These are phyloP conservation scores for Aspergillus ellipticus DNA, from an alignment of 495 filamentous ascomycete species.

Conservation along the genomic window DNA sequence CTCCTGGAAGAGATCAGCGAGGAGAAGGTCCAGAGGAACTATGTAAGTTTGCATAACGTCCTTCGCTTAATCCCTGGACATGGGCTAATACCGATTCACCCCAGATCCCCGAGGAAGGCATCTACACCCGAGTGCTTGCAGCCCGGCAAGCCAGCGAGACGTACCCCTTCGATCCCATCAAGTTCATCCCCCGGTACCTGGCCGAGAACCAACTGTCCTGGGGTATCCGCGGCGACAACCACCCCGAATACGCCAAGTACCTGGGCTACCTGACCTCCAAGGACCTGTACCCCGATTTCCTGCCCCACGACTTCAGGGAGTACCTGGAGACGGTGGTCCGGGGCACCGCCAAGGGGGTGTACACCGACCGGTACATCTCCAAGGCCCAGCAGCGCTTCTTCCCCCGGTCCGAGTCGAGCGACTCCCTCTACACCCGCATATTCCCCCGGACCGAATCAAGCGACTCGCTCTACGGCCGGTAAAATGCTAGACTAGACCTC, in stretches of 20 bases:
- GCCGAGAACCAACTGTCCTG: slow-evolving; percentile 50
- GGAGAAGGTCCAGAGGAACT: slow-evolving; percentile 49
- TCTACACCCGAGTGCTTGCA: slow-evolving; percentile 40
- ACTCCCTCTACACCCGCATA: slow-evolving; percentile 40
- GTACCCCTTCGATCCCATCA: slow-evolving; percentile 45
- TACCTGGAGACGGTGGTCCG: slow-evolving; percentile 39
- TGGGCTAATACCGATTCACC: slow-evolving; percentile 13
- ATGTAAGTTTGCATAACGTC: slow-evolving; percentile 38
- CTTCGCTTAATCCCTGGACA: background rate
- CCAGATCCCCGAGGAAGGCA: slow-evolving; percentile 40
- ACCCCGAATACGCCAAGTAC: slow-evolving; percentile 53
- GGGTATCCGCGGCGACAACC: slow-evolving; percentile 55
- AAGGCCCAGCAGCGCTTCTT: slow-evolving; percentile 42
- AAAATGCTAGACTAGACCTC: slow-evolving; percentile 9
- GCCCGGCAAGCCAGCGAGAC: slow-evolving; percentile 46
- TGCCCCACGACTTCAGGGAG: slow-evolving; percentile 37
- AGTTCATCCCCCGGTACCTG: slow-evolving; percentile 38
- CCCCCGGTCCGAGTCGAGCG: slow-evolving; percentile 43
- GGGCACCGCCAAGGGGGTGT: slow-evolving; percentile 43
- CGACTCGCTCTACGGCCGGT: slow-evolving; percentile 39
- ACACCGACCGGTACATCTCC: slow-evolving; percentile 42
- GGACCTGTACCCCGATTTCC: slow-evolving; percentile 55
- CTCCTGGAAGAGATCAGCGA: slow-evolving; percentile 50
- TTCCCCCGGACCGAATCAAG: slow-evolving; percentile 44
- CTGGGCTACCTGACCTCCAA: slow-evolving; percentile 54